Evolutionary conservation across 2,329 filamentous ascomycete species (phyloP).

Genomic region (Colletotrichum aenigma): DNA sequence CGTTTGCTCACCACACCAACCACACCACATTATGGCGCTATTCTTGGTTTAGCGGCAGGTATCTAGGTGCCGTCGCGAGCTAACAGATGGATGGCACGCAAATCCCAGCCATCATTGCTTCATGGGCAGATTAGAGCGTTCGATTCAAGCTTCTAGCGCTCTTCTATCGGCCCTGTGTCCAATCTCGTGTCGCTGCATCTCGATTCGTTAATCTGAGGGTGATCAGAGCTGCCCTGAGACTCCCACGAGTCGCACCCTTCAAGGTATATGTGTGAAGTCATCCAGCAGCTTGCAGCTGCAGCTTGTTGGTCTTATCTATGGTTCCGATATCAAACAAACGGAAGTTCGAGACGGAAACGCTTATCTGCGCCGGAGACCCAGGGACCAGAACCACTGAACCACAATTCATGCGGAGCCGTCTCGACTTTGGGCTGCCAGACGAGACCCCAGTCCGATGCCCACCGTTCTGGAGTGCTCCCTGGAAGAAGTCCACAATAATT

Average conservation of each 20-base stretch:
- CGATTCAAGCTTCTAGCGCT: conserved; percentile 9
- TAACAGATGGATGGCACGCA: neutral
- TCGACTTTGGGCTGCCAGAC: neutral
- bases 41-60: neutral
- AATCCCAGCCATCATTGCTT: neutral
- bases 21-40: neutral
- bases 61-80: neutral
- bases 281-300: neutral
- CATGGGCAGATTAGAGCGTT: neutral
- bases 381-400: neutral
- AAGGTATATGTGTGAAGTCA: neutral
- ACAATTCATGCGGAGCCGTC: neutral
- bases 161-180: neutral
- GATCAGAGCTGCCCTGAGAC: conserved; percentile 1
- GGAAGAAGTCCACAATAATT: neutral
- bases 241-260: neutral
- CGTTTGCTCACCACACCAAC: neutral
- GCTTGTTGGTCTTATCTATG: neutral
- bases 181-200: neutral
- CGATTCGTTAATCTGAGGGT: neutral
- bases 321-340: conserved; percentile 1
- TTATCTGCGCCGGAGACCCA: conserved; percentile 7
- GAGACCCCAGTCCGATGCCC: neutral
- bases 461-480: neutral
- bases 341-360: neutral